Conservation (phyloP, 2,329 filamentous ascomycete genomes). For the Thelonectria blattea region DNA sequence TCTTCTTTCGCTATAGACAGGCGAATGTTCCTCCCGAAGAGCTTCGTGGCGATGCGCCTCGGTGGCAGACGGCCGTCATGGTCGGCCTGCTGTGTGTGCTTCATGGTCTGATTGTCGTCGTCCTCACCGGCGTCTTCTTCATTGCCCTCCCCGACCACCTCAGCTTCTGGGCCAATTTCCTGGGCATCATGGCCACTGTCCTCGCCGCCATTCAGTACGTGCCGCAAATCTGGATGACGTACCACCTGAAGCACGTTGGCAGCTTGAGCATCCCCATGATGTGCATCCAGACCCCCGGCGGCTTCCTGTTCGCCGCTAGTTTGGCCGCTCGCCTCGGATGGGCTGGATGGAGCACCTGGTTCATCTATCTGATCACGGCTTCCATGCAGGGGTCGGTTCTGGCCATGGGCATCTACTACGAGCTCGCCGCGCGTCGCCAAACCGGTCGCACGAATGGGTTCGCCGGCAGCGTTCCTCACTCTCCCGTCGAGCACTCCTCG, state of each 20-base stretch:
- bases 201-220: constrained; percentile 91
- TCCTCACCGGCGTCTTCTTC: constrained; percentile 72
- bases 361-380: constrained; percentile 87
- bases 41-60: constrained; percentile 60
- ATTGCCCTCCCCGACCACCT: constrained; percentile 68
- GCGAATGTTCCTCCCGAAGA: constrained; percentile 57
- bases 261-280: constrained; percentile 97
- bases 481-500: constrained; percentile 37
- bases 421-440: constrained; percentile 55
- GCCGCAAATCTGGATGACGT: constrained; percentile 94
- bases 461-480: constrained; percentile 36
- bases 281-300: constrained; percentile 95
- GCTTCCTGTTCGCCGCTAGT: constrained; percentile 86
- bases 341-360: constrained; percentile 94
- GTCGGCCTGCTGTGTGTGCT: constrained; percentile 76
- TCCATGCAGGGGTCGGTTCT: constrained; percentile 82
- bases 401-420: constrained; percentile 79
- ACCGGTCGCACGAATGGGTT: constrained; percentile 32
- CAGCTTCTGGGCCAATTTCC: constrained; percentile 80
- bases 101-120: constrained; percentile 74
- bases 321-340: constrained; percentile 79
- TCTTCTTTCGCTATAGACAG: constrained; percentile 81
- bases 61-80: constrained; percentile 78
- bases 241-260: constrained; percentile 81
- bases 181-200: constrained; percentile 79